Percentiles rank a stretch among this genome's conserved stretches.
Evolutionary conservation across 164 flowering plant genomes (phyloP).

Genomic region (Euptelea pleiosperma): DNA sequence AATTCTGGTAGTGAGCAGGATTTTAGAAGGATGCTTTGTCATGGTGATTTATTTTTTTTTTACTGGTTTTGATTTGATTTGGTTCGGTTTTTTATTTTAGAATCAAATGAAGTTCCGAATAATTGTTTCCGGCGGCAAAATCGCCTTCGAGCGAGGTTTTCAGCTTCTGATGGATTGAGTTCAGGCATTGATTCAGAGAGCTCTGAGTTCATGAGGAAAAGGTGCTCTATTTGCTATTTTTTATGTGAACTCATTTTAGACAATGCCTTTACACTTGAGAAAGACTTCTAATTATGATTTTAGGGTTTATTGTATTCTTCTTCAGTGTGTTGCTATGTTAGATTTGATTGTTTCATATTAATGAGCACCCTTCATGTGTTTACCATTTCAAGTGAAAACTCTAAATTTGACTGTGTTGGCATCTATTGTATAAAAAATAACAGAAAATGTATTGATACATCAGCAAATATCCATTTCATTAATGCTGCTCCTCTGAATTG

Average conservation of each 20-base stretch:
- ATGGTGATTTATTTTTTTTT: neutral
- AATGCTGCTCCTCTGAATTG: too few species aligned
- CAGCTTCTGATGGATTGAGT: conserved; percentile 17
- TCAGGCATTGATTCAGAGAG: conserved; percentile 13
- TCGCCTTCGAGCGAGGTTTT: conserved; percentile 4
- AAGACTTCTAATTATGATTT: too few species aligned
- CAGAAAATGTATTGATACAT: too few species aligned
- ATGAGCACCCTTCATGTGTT: too few species aligned
- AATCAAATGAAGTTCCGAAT: conserved; percentile 5
- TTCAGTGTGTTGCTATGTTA: neutral
- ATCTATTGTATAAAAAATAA: too few species aligned
- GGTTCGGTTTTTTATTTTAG: neutral
- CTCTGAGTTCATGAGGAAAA: conserved; percentile 23
- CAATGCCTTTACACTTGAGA: too few species aligned
- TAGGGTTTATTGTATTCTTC: neutral
- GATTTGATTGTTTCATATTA: too few species aligned
- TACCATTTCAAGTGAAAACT: too few species aligned
- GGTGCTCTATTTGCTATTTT: conserved; percentile 10
- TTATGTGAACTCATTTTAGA: too few species aligned
- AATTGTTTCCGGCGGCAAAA: conserved; percentile 1
- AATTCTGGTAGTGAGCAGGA: neutral
- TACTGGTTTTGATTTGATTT: too few species aligned
- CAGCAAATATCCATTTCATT: too few species aligned
- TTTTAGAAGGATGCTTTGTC: neutral
- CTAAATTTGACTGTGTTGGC: neutral